Conservation (phyloP, 1,284 basidiomycete genomes). For the Phlebopus sp. region DNA sequence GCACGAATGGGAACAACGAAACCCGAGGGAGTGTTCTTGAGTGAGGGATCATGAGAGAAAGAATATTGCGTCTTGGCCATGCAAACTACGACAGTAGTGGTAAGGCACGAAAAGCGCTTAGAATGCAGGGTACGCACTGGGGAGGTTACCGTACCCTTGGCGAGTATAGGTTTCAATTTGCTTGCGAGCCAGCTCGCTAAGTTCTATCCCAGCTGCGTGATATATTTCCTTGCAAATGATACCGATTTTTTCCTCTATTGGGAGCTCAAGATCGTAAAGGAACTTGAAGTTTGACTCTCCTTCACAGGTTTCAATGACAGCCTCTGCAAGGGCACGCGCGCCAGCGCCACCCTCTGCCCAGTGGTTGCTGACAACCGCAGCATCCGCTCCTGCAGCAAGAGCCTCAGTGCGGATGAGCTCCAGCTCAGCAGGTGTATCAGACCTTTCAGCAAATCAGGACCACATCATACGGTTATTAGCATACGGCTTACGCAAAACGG, state of each 20-base stretch:
- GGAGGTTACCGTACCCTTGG: conserved; percentile 81
- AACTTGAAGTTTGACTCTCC: conserved; percentile 84
- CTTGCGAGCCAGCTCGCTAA: conserved; percentile 79
- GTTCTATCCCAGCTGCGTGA: conserved; percentile 84
- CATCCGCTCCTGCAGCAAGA: conserved; percentile 87
- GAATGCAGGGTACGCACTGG: conserved; percentile 54
- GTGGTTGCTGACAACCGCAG: conserved; percentile 93
- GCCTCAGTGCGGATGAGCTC: conserved; percentile 82
- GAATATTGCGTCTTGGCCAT: conserved; percentile 99
- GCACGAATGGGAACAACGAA: conserved; percentile 94
- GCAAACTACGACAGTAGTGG: conserved; percentile 57
- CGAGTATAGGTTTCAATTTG: conserved; percentile 92
- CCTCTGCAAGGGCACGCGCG: conserved; percentile 83
- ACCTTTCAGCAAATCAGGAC: conserved; percentile 42
- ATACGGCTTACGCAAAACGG: conserved; percentile 79
- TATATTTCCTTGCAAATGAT: conserved; percentile 90
- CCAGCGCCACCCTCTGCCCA: conserved; percentile 94
- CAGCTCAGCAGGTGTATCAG: conserved; percentile 90
- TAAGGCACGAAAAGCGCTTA: conserved; percentile 7
- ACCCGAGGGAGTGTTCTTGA: conserved; percentile 86
- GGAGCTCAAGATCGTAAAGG: conserved; percentile 83
- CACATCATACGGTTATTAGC: conserved; percentile 1
- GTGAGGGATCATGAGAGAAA: conserved; percentile 91
- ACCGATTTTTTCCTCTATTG: conserved; percentile 85
- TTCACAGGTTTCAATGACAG: conserved; percentile 83